Base-by-base conservation (phyloP, 2,329 filamentous ascomycete species). In the Ambrosiella beaveri region DNA sequence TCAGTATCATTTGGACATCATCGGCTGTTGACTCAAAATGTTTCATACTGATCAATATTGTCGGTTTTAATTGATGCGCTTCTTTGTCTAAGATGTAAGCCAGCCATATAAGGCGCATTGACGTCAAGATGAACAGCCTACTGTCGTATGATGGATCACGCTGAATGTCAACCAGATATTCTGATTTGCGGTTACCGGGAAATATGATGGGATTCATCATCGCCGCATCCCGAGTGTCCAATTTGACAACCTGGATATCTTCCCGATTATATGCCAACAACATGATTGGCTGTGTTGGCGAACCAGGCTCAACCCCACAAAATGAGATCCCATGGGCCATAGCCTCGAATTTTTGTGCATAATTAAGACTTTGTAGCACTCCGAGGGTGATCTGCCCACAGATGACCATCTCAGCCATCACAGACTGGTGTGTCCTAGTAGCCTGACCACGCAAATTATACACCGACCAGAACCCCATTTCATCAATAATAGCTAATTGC, bases 401-500 rank as follows among this genome's bases (percentile, higher is more conserved):
- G 55, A 68, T 67, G 15, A 58, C 64, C 39, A 70, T 64, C 7
- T 65, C 66, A 15, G 69, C 65, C 9, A 64, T 70, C 38, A 69
- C 63, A 7, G 64, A 67, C 37, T 65, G 70, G 17, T 69, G 67
- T 19, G 67, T 65, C 9, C 67, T 65, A 15, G 68, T 62, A 59
- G 66, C 65, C 61, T 65, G 71, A 57, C 70, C 71, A 11, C 64
- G 63, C 27, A 85, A 69, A 61, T 85, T 75, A 81, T 83, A 88
- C 3, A 88, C 67, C 49, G 73, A 81, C 86, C 85, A 90, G 59
- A 71, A 73, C 1, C 84, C 85, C 39, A 70, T 70, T 56, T 79
- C 73, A 64, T 89, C 83, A 15, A 89, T 72, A 35, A 88, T 71
- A 13, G 75, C 82, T 56, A 89, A 69, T 63, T 85, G 82, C 1